Conservation (phyloP, 345 rosid species). For the Citrus australasica region DNA sequence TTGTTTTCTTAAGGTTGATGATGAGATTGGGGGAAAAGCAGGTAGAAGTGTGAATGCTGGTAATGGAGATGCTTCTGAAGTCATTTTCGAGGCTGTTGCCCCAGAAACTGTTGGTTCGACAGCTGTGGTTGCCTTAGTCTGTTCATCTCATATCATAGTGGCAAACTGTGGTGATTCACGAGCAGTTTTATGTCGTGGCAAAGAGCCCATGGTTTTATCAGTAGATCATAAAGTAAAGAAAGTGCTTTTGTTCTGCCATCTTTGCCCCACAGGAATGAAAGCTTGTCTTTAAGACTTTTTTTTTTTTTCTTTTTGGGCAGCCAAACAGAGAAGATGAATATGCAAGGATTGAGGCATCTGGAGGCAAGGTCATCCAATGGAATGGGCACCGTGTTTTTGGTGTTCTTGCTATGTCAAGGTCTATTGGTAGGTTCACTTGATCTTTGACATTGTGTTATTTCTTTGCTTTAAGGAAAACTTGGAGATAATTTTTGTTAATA, state of each 20-base stretch:
- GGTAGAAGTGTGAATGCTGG: slow-evolving; percentile 24
- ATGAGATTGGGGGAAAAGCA: slow-evolving; percentile 66
- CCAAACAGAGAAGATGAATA: slow-evolving; percentile 83
- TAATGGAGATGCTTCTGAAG: slow-evolving; percentile 29
- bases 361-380: slow-evolving; percentile 95
- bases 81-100: slow-evolving; percentile 52
- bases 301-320: slow-evolving; percentile 29
- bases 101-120: slow-evolving; percentile 96
- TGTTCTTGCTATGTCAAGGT: slow-evolving; percentile 96
- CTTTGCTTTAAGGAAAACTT: background rate
- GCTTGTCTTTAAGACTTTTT: background rate
- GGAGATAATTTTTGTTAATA: background rate
- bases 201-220: slow-evolving; percentile 71
- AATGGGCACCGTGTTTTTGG: slow-evolving; percentile 92
- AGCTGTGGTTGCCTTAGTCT: slow-evolving; percentile 86
- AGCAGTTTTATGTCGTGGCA: slow-evolving; percentile 87
- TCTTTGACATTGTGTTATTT: background rate
- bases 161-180: slow-evolving; percentile 96
- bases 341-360: slow-evolving; percentile 84
- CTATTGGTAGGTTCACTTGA: slow-evolving; percentile 60
- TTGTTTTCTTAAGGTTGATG: slow-evolving; percentile 80
- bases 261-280: background rate
- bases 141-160: slow-evolving; percentile 85
- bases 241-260: slow-evolving; percentile 7
- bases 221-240: slow-evolving; percentile 79